Conservation (phyloP, 257 asterid species). For the Petrea volubilis region DNA sequence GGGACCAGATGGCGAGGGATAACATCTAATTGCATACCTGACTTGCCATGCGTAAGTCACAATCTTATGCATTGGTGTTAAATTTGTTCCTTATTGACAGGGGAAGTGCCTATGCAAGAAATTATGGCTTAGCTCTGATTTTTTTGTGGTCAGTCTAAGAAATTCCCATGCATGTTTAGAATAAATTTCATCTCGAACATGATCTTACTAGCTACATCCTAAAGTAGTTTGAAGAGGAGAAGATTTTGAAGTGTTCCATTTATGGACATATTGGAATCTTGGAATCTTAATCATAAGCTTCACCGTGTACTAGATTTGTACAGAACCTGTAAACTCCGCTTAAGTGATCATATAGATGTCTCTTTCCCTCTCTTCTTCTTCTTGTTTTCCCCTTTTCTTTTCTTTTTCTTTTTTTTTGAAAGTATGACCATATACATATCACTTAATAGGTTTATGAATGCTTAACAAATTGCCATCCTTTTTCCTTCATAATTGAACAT, state of each 20-base stretch:
- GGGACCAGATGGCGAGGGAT: neutral
- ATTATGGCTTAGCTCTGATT: neutral
- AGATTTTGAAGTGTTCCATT: neutral
- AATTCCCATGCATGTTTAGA: neutral
- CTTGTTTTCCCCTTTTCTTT: no score
- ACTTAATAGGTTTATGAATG: neutral
- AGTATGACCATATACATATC: neutral
- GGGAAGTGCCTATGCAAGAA: neutral
- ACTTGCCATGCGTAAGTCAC: neutral
- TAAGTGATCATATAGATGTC: no score
- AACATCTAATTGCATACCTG: neutral
- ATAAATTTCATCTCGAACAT: neutral
- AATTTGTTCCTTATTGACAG: neutral
- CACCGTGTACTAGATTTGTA: neutral
- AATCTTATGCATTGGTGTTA: neutral
- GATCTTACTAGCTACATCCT: neutral
- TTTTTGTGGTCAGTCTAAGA: neutral
- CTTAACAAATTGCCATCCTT: neutral
- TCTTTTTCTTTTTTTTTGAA: no score
- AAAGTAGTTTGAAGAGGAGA: neutral
- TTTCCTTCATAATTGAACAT: neutral
- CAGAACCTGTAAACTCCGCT: neutral
- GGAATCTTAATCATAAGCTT: neutral
- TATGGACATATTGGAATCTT: neutral
- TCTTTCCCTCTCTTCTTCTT: no score